Evolutionary conservation across 495 filamentous ascomycete species (phyloP), one percentile per base, ranked within the genome.

Genomic region (Aspergillus olivimuriae): DNA sequence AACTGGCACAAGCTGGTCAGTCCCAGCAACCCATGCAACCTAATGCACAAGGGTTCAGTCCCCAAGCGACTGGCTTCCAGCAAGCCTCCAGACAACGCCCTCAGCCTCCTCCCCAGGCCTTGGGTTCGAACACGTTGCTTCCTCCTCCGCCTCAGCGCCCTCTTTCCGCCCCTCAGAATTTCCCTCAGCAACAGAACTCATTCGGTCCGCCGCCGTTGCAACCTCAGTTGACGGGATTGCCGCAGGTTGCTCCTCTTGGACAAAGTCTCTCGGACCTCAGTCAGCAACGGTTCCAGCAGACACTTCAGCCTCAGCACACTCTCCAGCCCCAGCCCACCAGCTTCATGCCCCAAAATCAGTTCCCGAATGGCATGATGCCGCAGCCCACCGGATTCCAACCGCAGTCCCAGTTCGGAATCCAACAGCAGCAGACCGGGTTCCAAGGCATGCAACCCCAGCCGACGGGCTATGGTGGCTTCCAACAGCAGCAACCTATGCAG

Each of bases 81-180:
- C 60, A 68, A 38, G 52, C 65, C 34, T 60, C 82, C 37, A 71
- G 89, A 53, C 83, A 85, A 59, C 77, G 92, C 43, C 88, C 89
- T 39, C 72, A 82, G 46, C 74, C 87, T 26, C 84, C 82, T 6
- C 24, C 5, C 43, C 83, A 80, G 48, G 69, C 63, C 40, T 70
- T 75, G 46, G 74, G 74, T 24, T 76, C 78, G 46, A 82, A 77
- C 8, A 77, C 83, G 10, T 69, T 89, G 44, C 77, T 88, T 45
- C 82, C 89, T 20, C 88, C 89, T 33, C 90, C 89, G 17, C 90
- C 90, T 22, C 78, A 77, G 35, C 76, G 92, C 38, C 86, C 92
- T 2, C 72, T 92, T 4, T 96, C 91, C 14, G 94, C 91, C 8
- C 92, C 92, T 17, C 87, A 91, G 58, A 84, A 88, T 24, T 80